Base-by-base conservation (phyloP, 2,329 filamentous ascomycete species). In the Furcasterigmium furcatum region DNA sequence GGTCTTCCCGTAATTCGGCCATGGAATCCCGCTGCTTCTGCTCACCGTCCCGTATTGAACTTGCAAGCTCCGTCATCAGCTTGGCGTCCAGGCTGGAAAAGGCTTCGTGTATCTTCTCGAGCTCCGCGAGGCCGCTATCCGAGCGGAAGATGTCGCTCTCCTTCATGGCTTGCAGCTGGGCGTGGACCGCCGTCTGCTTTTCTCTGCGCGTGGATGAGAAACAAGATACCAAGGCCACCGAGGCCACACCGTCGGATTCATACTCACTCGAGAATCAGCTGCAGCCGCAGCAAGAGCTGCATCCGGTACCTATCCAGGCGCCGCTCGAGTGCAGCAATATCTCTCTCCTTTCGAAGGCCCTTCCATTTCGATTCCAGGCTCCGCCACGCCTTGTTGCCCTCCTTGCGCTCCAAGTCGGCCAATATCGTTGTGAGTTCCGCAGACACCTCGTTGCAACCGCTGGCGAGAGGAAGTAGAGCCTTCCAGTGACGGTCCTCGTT, bases 361-460 rank as follows among this genome's bases (percentile, higher is more conserved):
- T 24, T 36, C 18, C 40, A 46, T 4, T 22, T 40, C 2, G 34
- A 35, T 16, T 36, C 25, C 18, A 46, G 20, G 40, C 45, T 46
- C 3, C 30, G 40, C 40, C 40, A 42, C n/a, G 29, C 29, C 25
- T 42, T 42, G 14, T 42, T 42, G 16, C 40, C 40, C 19, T 42
- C 40, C n/a, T 34, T 34, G 9, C 27, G 12, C 40, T 42, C 18
- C 6, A 42, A 13, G 3, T 7, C n/a, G 10, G 32, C 40, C 12
- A 42, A 27, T 8, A 42, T 22, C 10, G 10, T 25, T 9, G 29
- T 16, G 19, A 42, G 40, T 14, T 34, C 40, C 9, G 32, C 24
- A 27, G 40, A 42, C 27, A 34, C 27, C 9, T 3, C 40, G 6
- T 42, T 20, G 40, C 40, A 42, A n/a, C 34, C 40, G 13, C 14